phyloP scores from a whole-genome alignment of 768 basidiomycete species.

The Auricularia sp. region DNA sequence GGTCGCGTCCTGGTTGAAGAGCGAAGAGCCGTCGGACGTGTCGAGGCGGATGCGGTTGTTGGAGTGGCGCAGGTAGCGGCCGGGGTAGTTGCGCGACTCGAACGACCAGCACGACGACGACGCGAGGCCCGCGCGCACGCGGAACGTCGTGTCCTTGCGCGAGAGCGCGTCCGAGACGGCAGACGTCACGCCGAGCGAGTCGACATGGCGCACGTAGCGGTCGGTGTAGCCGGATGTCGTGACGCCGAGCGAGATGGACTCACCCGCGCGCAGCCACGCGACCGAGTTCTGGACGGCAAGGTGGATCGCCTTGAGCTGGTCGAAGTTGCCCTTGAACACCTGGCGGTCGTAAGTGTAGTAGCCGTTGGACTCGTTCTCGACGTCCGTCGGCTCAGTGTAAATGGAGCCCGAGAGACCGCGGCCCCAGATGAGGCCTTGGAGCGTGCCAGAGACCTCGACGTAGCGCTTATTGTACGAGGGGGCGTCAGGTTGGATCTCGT shows the following conservation, averaged over 20 bases:
- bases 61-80: not conserved
- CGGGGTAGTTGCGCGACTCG: slow-evolving; percentile 1
- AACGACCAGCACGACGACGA: not conserved
- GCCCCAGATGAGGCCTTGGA: not conserved
- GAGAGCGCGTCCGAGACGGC: not conserved
- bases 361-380: not conserved
- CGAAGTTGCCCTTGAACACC: not conserved
- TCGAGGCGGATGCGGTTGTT: not conserved
- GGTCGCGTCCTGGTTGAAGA: not conserved
- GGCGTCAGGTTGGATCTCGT: not conserved
- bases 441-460: not conserved
- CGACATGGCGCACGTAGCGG: not conserved
- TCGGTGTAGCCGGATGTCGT: not conserved
- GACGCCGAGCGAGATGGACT: not conserved
- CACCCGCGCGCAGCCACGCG: not conserved
- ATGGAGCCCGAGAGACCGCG: not conserved
- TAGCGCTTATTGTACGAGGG: not conserved
- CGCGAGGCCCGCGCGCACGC: not conserved
- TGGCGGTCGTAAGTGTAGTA: slow-evolving; percentile 1
- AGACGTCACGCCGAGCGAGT: not conserved
- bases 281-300: not conserved
- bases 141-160: not conserved
- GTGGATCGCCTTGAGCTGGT: slow-evolving; percentile 1
- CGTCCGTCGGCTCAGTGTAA: not conserved
- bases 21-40: not conserved